Base-by-base conservation (phyloP, 192 early-diverging fungal species). In the Geosiphon pyriformis region DNA sequence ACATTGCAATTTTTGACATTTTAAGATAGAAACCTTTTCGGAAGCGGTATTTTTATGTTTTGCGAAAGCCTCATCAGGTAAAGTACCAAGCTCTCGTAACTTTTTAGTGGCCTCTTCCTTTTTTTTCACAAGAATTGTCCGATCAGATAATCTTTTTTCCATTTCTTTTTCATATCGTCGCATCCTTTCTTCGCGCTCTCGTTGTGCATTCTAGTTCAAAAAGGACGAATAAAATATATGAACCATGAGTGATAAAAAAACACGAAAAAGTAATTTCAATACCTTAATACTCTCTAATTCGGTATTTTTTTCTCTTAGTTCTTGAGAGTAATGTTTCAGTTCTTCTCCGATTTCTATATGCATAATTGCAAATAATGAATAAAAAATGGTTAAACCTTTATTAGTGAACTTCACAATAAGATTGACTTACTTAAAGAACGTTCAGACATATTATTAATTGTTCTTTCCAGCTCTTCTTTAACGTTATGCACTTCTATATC, bases 41-140 rank as follows among this genome's bases (percentile, higher is more conserved):
- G 80, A 74, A 32, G 70, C 61, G 3, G 64, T 50, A 20, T 70
- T 76, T 49, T 75, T 67, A 80, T 81, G 86, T 67, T 83, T 89
- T 46, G 90, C 85, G 71, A 92, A 92, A 0, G 92, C 91, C 50
- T 95, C 96, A 18, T 96, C 94, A 4, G 94, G 96, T 50, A 96
- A 78, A 26, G 95, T 92, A 66, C 96, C 96, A 10, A 99, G 82
- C 20, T 99, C 95, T 33, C 95, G 90, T 68, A 97, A 92, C 65
- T 90, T 92, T 59, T 84, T 78, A 48, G 77, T 83, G 70, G 87
- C 89, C 70, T 93, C 90, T 59, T 94, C 93, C 74, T 95, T 97
- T 74, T 89, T 88, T 57, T 90, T 83, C 46, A 90, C 52, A 32
- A 94, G 78, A 46, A 93, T 75, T 62, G 78, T 87, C 54, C 86